Evolutionary conservation across 345 rosid species (phyloP).

Genomic region (Psidium friedrichsthalianum): DNA sequence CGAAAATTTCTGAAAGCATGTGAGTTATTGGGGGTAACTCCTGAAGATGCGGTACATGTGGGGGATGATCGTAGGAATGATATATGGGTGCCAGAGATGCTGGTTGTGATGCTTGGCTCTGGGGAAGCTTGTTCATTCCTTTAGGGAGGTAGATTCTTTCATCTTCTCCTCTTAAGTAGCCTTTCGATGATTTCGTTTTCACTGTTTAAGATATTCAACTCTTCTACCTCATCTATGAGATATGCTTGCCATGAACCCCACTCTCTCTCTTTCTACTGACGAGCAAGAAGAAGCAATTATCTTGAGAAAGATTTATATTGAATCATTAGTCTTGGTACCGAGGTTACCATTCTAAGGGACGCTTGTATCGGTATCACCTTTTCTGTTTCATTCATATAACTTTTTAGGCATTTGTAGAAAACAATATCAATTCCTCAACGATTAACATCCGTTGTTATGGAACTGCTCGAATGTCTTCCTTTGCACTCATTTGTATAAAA

Average conservation of each 20-base stretch:
- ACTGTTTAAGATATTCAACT: not conserved
- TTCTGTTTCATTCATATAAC: not conserved
- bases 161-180: not conserved
- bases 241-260: not conserved
- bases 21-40: conserved; percentile 68
- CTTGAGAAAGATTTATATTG: not conserved
- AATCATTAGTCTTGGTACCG: not conserved
- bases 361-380: not conserved
- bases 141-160: conserved; percentile 47
- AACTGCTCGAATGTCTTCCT: no score
- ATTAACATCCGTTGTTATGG: not conserved
- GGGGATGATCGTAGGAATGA: conserved; percentile 99
- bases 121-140: conserved; percentile 93
- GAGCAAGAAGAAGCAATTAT: not conserved
- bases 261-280: not conserved
- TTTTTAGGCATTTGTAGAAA: not conserved
- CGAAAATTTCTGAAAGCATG: conserved; percentile 92
- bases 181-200: not conserved
- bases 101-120: conserved; percentile 97
- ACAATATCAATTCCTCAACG: not conserved
- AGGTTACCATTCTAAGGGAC: not conserved
- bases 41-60: conserved; percentile 93
- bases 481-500: no score
- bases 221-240: not conserved
- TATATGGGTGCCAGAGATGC: conserved; percentile 98